Evolutionary conservation across 2,329 filamentous ascomycete genomes (phyloP), one percentile per base, ranked within the genome.

Genomic region (Pseudogymnoascus sp.): DNA sequence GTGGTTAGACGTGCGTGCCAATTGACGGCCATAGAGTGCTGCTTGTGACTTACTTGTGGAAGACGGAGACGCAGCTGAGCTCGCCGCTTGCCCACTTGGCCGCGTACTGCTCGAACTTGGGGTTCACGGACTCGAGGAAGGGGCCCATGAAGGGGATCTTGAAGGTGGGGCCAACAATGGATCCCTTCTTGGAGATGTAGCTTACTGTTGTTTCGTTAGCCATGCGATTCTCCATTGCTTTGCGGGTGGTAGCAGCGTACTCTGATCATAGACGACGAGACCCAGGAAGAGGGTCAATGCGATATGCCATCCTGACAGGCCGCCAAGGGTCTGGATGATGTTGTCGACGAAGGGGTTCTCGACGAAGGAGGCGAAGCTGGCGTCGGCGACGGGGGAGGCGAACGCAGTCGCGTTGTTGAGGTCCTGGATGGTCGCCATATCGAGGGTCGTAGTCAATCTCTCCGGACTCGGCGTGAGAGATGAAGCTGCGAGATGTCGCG

Each of bases 1-100:
- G 59, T 19, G 62, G 44, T 40, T 16, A 62, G 37, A 31, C 2
- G 19, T n/a, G 6, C 3, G 35, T 59, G 29, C 56, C 56, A 59
- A 35, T 35, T 50, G 24, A 40, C 21, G 24, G n/a, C 29, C 59
- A 6, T 24, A 40, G 35, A 10, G 56, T 59, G 56, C 29, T 29
- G 26, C 21, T 14, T 37, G 16, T 7, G 29, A 68, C 86, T 70
- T 84, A 96, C 91, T 97, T 99, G 86, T 99, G 95, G 81, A 99
- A 99, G 72, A 99, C 92, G 2, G 93, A 97, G 66, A 99, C 95
- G 74, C 95, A 99, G 81, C 93, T 97, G 70, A 99, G 81, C 59
- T 90, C 88, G 56, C 90, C 95, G 73, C 91, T 96, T 71, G 83
- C 76, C 95, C 95, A 99, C 82, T 97, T 97, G 65, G 83, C 87